Conservation (phyloP, 495 filamentous ascomycete species). For the Xylaria bambusicola region DNA sequence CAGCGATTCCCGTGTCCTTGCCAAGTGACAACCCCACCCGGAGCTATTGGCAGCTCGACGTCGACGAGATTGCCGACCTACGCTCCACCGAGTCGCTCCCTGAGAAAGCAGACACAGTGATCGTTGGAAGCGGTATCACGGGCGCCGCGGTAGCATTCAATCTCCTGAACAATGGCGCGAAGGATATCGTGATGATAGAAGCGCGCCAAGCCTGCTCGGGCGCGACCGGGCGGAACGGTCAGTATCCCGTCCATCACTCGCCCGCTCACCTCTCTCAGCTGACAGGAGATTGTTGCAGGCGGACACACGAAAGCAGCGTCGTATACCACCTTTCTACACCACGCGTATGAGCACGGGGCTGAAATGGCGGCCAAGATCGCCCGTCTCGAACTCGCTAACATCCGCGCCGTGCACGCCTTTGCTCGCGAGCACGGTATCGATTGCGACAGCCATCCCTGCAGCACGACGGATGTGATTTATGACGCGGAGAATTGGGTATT, state of each 20-base stretch:
- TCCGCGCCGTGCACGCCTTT: conserved; percentile 56
- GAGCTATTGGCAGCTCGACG: conserved; percentile 73
- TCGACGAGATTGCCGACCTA: conserved; percentile 55
- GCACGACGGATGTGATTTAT: conserved; percentile 63
- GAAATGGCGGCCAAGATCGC: conserved; percentile 56
- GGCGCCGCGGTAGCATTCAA: conserved; percentile 63
- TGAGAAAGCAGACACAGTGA: conserved; percentile 53
- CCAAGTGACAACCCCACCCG: conserved; percentile 60
- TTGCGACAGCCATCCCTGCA: conserved; percentile 52
- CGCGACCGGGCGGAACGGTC: conserved; percentile 62
- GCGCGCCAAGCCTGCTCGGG: conserved; percentile 58
- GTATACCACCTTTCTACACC: conserved; percentile 56
- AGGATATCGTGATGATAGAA: conserved; percentile 58
- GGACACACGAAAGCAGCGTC: conserved; percentile 65
- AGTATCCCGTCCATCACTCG: conserved; percentile 19
- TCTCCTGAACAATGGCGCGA: conserved; percentile 42
- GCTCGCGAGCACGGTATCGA: conserved; percentile 51
- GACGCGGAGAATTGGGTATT: conserved; percentile 47
- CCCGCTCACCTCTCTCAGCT: background rate
- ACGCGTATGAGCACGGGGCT: conserved; percentile 41
- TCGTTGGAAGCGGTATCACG: conserved; percentile 73
- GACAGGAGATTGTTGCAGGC: conserved; percentile 31
- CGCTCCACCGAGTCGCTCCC: conserved; percentile 53
- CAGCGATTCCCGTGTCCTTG: conserved; percentile 48
- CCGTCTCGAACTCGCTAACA: conserved; percentile 58